Conservation (phyloP, 2,329 filamentous ascomycete genomes). For the Purpureocillium takamizusanense region DNA sequence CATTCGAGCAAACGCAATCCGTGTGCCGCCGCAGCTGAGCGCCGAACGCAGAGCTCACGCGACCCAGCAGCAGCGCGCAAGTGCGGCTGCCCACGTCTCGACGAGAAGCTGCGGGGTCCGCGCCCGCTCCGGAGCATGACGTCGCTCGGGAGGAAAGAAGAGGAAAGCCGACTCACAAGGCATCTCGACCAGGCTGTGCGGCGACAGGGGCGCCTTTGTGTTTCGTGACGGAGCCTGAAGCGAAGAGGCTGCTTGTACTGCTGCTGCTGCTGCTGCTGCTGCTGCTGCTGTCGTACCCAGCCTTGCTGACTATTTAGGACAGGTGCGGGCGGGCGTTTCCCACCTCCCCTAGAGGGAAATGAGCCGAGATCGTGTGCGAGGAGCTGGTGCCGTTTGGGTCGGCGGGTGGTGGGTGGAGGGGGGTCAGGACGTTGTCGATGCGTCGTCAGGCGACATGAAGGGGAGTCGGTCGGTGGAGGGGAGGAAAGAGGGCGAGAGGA, state of each 20-base stretch:
- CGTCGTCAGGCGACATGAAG: too few species aligned
- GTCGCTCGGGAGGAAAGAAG: background rate
- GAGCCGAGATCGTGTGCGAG: constrained; percentile 1
- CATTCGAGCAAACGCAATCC: too few species aligned
- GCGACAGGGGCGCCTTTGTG: constrained; percentile 13
- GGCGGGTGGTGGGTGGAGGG: too few species aligned
- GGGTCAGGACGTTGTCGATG: too few species aligned
- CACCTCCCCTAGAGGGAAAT: constrained; percentile 1
- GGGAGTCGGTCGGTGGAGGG: too few species aligned
- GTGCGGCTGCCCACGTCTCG: too few species aligned
- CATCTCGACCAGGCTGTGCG: constrained; percentile 22
- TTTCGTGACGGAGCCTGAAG: background rate
- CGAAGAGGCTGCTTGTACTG: too few species aligned
- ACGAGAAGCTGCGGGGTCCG: background rate
- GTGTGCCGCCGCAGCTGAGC: background rate
- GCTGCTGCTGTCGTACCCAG: too few species aligned
- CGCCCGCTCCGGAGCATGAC: background rate
- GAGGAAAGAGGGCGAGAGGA: too few species aligned
- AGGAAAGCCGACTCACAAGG: constrained; percentile 23
- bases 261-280: too few species aligned
- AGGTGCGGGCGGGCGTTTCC: constrained; percentile 4
- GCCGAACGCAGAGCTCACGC: background rate
- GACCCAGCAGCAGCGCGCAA: background rate
- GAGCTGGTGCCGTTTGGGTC: background rate
- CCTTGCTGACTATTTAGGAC: constrained; percentile 6